These are phyloP conservation scores for Musa acuminata DNA, from an alignment of 176 grass and related monocot species.

Conservation along the genomic window DNA sequence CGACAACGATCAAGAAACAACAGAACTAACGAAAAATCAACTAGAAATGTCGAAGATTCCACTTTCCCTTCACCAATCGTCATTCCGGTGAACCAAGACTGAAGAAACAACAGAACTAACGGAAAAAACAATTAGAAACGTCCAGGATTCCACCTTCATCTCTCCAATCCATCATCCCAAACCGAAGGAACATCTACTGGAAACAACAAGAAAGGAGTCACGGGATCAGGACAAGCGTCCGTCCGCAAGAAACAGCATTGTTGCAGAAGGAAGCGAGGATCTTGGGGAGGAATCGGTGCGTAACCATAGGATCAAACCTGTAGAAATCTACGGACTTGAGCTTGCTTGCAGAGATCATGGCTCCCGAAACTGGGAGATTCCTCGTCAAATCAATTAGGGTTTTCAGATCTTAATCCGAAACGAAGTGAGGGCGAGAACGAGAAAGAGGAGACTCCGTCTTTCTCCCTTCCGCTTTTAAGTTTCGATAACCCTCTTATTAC, in stretches of 20 bases:
- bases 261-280: not conserved
- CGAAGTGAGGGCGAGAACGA: not conserved
- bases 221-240: no score
- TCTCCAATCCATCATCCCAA: no score
- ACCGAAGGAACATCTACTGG: no score
- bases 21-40: no score
- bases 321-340: constrained; percentile 99
- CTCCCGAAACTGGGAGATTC: constrained; percentile 1
- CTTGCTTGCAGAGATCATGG: constrained; percentile 81
- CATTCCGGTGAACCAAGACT: not conserved
- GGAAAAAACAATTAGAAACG: not conserved
- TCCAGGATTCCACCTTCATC: not conserved
- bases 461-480: not conserved
- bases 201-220: not conserved
- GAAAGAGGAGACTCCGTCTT: not conserved
- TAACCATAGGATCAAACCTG: constrained; percentile 32
- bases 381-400: not conserved
- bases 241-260: no score
- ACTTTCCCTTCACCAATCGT: not conserved
- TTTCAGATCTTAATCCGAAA: not conserved
- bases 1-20: no score
- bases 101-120: not conserved
- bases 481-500: not conserved
- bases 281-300: no score
- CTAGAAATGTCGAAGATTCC: not conserved